These are phyloP conservation scores for Penicillium sp. DNA, from an alignment of 2,329 filamentous ascomycete species.

Conservation along the genomic window DNA sequence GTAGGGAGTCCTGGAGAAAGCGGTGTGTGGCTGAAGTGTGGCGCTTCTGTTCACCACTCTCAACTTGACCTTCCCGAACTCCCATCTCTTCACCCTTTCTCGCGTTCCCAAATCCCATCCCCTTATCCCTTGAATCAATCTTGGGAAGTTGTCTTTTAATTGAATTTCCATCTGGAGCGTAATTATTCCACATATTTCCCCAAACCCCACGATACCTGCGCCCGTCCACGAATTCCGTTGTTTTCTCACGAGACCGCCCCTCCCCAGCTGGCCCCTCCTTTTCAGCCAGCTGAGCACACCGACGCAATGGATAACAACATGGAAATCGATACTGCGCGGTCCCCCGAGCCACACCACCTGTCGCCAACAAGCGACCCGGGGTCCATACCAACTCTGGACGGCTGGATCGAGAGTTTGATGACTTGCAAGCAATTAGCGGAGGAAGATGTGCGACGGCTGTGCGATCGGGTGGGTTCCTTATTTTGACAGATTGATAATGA, in stretches of 20 bases:
- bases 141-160: constrained; percentile 14
- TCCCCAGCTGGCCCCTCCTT: constrained; percentile 30
- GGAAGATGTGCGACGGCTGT: constrained; percentile 90
- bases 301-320: constrained; percentile 89
- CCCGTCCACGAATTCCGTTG: constrained; percentile 18
- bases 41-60: constrained; percentile 24
- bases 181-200: constrained; percentile 11
- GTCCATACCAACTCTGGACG: constrained; percentile 88
- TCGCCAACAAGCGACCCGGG: constrained; percentile 78
- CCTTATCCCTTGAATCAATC: constrained; percentile 24
- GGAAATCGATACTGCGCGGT: constrained; percentile 88
- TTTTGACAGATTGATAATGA: constrained; percentile 12
- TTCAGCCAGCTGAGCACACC: constrained; percentile 26
- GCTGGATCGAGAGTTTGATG: constrained; percentile 99
- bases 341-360: constrained; percentile 74
- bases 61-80: constrained; percentile 29
- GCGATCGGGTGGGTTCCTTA: constrained; percentile 76
- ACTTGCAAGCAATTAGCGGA: constrained; percentile 96
- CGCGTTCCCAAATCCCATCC: constrained; percentile 20
- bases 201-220: constrained; percentile 11
- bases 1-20: constrained; percentile 6
- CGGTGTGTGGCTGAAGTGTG: constrained; percentile 28
- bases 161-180: constrained; percentile 16
- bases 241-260: constrained; percentile 39
- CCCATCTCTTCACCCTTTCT: constrained; percentile 27